Base-by-base conservation (phyloP, 805 yeast genomes). In the Yarrowia sp. region DNA sequence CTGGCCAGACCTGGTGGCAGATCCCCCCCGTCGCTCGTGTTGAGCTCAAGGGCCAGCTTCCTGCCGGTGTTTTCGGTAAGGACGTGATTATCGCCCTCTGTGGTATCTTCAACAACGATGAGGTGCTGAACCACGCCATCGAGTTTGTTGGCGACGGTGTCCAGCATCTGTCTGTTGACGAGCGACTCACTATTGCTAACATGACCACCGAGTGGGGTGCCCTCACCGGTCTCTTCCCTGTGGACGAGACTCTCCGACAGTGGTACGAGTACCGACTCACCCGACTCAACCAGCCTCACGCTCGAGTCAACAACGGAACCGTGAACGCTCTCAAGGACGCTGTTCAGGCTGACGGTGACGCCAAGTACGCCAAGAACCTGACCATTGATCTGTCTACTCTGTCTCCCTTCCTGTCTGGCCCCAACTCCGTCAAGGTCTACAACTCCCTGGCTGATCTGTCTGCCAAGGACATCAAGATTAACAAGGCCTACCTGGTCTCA, bases 1-100 rank as follows among this genome's bases (percentile, higher is more conserved):
- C 99, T 0, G 98, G 98, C 44, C 96, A 92, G 78, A 95, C 99
- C 3, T 95, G 99, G 99, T 95, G 99, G 99, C 99, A 96, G 83
- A 90, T 95, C 65, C 99, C 99, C 2, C 98, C 99, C 0, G 98
- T 95, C 28, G 99, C 98, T 39, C 85, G 86, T 72, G 98, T 95
- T 9, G 96, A 90, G 75, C 82, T 95, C 65, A 80, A 83, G 69
- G 97, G 97, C 47, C 76, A 83, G 69, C 82, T 95, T 66, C 97
- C 96, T 11, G 77, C 82, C 60, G 97, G 97, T 15, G 92, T 90
- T 15, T 86, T 96, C 3, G 99, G 99, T 68, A 95, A 95, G 76
- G 99, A 95, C 78, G 95, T 95, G 60, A 95, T 95, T 74, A 96
- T 96, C 22, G 95, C 98, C 0, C 81, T 95, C 48, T 95, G 99